These are phyloP conservation scores for Fusarium scirpi DNA, from an alignment of 2,329 filamentous ascomycete genomes.

Conservation along the genomic window DNA sequence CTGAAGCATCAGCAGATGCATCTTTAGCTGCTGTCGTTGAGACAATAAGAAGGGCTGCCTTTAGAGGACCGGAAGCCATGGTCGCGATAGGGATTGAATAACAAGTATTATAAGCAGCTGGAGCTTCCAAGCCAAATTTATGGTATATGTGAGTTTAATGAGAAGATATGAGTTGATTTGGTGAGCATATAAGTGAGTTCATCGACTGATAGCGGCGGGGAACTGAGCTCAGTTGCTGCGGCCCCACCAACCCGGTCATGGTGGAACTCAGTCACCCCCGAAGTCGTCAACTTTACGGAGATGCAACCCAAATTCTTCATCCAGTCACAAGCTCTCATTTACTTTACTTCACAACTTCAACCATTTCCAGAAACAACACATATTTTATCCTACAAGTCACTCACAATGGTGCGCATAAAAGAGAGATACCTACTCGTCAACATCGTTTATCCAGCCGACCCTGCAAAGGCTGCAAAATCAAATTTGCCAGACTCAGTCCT, in stretches of 20 bases:
- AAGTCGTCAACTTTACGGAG: slow-evolving; percentile 34
- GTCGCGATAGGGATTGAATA: neutral
- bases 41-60: slow-evolving; percentile 83
- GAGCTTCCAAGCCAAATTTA: too few relatives aligned
- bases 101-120: neutral
- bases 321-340: slow-evolving; percentile 19
- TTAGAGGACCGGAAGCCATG: slow-evolving; percentile 62
- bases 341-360: slow-evolving; percentile 5
- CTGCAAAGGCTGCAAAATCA: slow-evolving; percentile 50
- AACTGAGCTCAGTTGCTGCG: slow-evolving; percentile 23
- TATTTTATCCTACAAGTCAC: neutral
- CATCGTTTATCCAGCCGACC: slow-evolving; percentile 82
- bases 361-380: neutral
- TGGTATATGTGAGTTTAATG: too few relatives aligned
- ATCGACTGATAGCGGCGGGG: slow-evolving; percentile 33
- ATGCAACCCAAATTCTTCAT: slow-evolving; percentile 22
- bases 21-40: slow-evolving; percentile 90
- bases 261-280: slow-evolving; percentile 30
- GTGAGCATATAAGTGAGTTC: slow-evolving; percentile 20
- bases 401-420: slow-evolving; percentile 90
- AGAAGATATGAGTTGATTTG: too few relatives aligned
- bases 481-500: slow-evolving; percentile 72
- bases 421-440: slow-evolving; percentile 96
- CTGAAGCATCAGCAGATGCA: slow-evolving; percentile 81
- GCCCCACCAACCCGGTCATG: slow-evolving; percentile 41